Conservation (phyloP, 768 basidiomycete species). For the Pleurotus tuoliensis region DNA sequence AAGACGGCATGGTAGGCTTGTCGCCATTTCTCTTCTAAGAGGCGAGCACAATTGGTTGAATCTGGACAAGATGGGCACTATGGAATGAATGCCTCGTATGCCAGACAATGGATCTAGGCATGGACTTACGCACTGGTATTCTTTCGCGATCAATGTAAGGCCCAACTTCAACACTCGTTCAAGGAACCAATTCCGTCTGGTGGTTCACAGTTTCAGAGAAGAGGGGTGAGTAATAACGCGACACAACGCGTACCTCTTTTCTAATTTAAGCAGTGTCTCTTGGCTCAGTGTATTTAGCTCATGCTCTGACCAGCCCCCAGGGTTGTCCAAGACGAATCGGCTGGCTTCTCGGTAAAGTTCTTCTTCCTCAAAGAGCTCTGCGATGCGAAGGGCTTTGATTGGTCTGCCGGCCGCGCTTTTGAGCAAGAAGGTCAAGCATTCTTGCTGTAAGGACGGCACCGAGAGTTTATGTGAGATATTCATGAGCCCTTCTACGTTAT, state of each 20-base stretch:
- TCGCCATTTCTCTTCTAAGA: slow-evolving; percentile 91
- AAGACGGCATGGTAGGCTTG: slow-evolving; percentile 86
- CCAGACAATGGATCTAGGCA: slow-evolving; percentile 4
- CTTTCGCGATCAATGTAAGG: slow-evolving; percentile 81
- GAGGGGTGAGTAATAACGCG: background rate
- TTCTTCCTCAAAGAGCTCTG: slow-evolving; percentile 87
- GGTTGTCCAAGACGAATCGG: slow-evolving; percentile 90
- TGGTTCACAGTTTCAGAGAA: background rate
- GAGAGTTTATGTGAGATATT: slow-evolving; percentile 89
- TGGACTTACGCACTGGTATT: slow-evolving; percentile 87
- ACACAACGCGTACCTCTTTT: slow-evolving; percentile 58
- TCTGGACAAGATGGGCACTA: slow-evolving; percentile 88
- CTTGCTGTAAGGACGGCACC: slow-evolving; percentile 73
- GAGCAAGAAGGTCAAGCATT: slow-evolving; percentile 84
- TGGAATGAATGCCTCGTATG: background rate
- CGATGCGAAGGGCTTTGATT: slow-evolving; percentile 89
- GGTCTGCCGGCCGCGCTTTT: slow-evolving; percentile 91
- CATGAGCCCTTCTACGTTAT: slow-evolving; percentile 89
- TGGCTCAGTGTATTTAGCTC: slow-evolving; percentile 79
- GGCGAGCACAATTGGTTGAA: slow-evolving; percentile 67
- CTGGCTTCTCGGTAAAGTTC: slow-evolving; percentile 88
- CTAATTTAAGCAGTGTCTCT: slow-evolving; percentile 83
- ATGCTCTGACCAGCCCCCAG: slow-evolving; percentile 78
- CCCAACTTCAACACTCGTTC: slow-evolving; percentile 92
- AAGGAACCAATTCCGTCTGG: slow-evolving; percentile 89